Evolutionary conservation across 768 basidiomycete species (phyloP).

Genomic region (Cubamyces sp.): DNA sequence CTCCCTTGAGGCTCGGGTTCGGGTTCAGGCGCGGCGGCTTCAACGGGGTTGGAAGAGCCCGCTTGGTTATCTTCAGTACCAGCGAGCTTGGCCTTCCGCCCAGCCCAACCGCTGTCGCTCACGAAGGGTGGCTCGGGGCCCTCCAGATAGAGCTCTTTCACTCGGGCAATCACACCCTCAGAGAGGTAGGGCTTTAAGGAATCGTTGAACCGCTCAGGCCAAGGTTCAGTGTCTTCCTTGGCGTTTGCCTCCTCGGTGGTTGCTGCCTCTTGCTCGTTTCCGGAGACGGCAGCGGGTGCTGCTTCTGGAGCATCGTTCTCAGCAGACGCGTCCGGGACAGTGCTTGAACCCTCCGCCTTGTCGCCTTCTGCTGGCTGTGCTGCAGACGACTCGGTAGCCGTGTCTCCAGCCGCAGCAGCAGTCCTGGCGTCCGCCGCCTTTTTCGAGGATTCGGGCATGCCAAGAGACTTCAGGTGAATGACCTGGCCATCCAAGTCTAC

Average conservation of each 20-base stretch:
- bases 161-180: slow-evolving; percentile 54
- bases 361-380: slow-evolving; percentile 3
- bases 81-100: slow-evolving; percentile 44
- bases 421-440: slow-evolving; percentile 33
- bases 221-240: slow-evolving; percentile 47
- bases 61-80: slow-evolving; percentile 25
- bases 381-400: background rate
- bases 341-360: background rate
- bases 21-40: slow-evolving; percentile 21
- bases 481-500: slow-evolving; percentile 82
- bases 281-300: background rate
- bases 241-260: slow-evolving; percentile 24
- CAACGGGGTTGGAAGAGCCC: slow-evolving; percentile 22
- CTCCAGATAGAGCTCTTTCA: slow-evolving; percentile 80
- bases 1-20: slow-evolving; percentile 37
- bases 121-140: slow-evolving; percentile 78
- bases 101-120: slow-evolving; percentile 77
- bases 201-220: slow-evolving; percentile 64
- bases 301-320: background rate
- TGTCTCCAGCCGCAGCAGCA: slow-evolving; percentile 25
- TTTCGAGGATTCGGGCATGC: slow-evolving; percentile 64
- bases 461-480: slow-evolving; percentile 79
- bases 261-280: slow-evolving; percentile 21
- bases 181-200: slow-evolving; percentile 68
- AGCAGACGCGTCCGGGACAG: background rate